Base-by-base conservation (phyloP, 2,329 filamentous ascomycete genomes). In the Arthrobotrys pseudoclavata region DNA sequence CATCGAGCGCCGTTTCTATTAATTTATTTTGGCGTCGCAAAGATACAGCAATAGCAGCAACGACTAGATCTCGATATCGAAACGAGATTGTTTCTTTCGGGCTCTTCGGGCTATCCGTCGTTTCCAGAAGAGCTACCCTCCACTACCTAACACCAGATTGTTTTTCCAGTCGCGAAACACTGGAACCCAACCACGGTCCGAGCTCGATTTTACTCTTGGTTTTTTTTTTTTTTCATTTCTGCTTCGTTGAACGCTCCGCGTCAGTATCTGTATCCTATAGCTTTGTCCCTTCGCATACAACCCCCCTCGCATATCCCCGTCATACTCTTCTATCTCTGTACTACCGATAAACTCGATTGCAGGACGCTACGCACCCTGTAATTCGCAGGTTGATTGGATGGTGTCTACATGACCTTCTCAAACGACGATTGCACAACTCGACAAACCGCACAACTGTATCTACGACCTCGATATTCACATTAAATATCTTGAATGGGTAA, bases 361-460 rank as follows among this genome's bases (percentile, higher is more conserved):
- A 64, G 66, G 66, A 76, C 66, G 57, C 66, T 76, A 69, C 72
- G 61, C 71, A 76, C 60, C 40, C 31, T 24, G 42, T 18, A 45
- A 26, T 61, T 31, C 24, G 37, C 22, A 67, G 55, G 60, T 66
- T 76, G 72, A 76, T 76, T 76, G 72, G 71, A 64, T 60, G 34
- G 53, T 61, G 50, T 50, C 48, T 76, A 47, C 37, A 61, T 66
- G 24, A 61, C 55, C 40, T 62, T 53, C 60, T 66, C 53, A 70
- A 61, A 66, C 66, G 48, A 76, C 66, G 52, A 70, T 76, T 76
- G 66, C 66, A 76, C 66, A 52, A 76, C 67, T 76, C 60, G 60
- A 76, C 50, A 61, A 60, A 50, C 61, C 13, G 15, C 61, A 60
- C 48, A 66, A 47, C 24, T 42, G 72, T 62, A 53, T 70, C 66